Conservation (phyloP, 179 eudicot species). For the Spinacia oleracea region DNA sequence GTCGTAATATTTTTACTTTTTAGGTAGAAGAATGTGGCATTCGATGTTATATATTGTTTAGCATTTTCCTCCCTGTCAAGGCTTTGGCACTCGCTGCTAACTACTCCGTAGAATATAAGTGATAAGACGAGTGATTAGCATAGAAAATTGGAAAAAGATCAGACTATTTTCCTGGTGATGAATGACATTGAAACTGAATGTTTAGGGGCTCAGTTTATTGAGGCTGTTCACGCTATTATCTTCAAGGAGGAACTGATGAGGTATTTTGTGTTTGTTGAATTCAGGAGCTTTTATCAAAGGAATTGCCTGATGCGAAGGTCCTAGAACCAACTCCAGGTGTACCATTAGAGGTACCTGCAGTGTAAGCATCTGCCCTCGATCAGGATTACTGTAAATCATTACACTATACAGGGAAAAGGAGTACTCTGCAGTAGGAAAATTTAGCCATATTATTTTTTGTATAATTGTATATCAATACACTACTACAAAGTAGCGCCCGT, state of each 20-base stretch:
- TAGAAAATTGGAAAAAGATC: not conserved
- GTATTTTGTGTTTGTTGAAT: not conserved
- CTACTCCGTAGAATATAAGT: too few species aligned
- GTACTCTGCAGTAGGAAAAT: not conserved
- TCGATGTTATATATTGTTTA: too few species aligned
- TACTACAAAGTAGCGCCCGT: too few species aligned
- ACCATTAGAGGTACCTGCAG: slow-evolving; percentile 49
- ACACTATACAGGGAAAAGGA: too few species aligned
- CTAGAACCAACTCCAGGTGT: slow-evolving; percentile 75
- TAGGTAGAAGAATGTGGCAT: too few species aligned
- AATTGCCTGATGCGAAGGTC: slow-evolving; percentile 62
- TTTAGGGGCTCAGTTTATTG: not conserved
- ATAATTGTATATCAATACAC: not conserved
- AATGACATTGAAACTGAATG: not conserved
- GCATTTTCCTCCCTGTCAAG: not conserved
- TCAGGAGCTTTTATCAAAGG: slow-evolving; percentile 74
- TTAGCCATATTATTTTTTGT: not conserved
- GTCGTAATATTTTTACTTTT: too few species aligned
- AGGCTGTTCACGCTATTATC: not conserved
- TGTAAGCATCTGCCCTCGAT: not conserved
- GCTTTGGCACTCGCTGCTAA: not conserved
- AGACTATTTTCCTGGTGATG: not conserved
- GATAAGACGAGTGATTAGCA: too few species aligned
- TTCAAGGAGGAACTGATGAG: not conserved
- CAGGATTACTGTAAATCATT: not conserved